Evolutionary conservation across 2,329 filamentous ascomycete species (phyloP).

Genomic region (Leptographium galeiforme): DNA sequence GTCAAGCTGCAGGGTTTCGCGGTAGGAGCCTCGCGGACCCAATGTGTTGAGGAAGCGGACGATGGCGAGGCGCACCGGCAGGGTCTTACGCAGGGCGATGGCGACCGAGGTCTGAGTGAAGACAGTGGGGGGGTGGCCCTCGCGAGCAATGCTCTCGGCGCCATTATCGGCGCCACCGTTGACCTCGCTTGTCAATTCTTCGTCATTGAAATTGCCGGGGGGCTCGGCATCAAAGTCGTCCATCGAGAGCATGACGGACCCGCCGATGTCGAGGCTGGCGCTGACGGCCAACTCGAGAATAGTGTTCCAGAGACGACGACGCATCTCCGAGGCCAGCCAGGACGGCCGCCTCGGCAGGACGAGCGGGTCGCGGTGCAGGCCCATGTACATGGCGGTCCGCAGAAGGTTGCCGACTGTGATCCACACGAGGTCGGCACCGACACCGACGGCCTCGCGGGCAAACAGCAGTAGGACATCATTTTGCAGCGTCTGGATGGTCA

Average conservation of each 20-base stretch:
- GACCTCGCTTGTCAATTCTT: constrained; percentile 22
- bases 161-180: background rate
- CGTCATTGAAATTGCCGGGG: constrained; percentile 36
- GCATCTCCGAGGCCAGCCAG: constrained; percentile 28
- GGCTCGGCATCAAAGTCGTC: constrained; percentile 33
- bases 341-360: constrained; percentile 20
- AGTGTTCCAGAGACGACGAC: constrained; percentile 38
- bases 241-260: constrained; percentile 27
- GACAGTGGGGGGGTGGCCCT: constrained; percentile 6
- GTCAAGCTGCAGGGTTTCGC: constrained; percentile 31
- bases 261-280: constrained; percentile 30
- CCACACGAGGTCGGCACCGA: constrained; percentile 34
- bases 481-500: constrained; percentile 36
- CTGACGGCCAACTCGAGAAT: constrained; percentile 33
- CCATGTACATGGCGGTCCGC: constrained; percentile 33
- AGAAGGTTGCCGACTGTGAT: constrained; percentile 28
- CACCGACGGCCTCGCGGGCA: constrained; percentile 27
- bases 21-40: constrained; percentile 27
- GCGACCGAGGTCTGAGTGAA: constrained; percentile 35
- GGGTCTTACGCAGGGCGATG: constrained; percentile 28
- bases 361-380: constrained; percentile 33
- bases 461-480: constrained; percentile 36
- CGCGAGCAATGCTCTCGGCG: background rate
- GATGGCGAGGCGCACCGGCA: constrained; percentile 28
- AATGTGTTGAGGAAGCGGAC: constrained; percentile 33